Evolutionary conservation across 2,329 filamentous ascomycete species (phyloP), one percentile per base, ranked within the genome.

Genomic region (Neonectria hederae): DNA sequence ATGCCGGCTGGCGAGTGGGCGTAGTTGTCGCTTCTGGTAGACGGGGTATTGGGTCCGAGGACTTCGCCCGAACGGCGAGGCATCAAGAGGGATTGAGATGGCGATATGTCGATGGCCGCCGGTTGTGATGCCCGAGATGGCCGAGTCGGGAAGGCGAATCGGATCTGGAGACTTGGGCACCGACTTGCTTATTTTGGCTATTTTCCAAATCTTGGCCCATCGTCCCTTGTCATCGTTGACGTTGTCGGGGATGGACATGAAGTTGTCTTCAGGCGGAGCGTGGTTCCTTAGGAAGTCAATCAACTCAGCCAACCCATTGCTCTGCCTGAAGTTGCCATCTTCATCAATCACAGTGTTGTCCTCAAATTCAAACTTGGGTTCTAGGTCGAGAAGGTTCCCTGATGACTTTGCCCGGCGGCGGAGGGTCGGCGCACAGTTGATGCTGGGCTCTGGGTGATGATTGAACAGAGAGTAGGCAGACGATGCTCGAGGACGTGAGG

Each of bases 71-170:
- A 83, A 76, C 22, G 84, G 81, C 5, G 81, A 82, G 62, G 85
- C 77, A 66, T 86, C 81, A 13, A 83, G 63, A 1, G 87, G 87
- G 48, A 89, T 88, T 0, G 86, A 88, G 55, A 89, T 89, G 62
- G 86, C 85, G 66, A 89, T 88, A 69, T 89, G 84, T 5, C 84
- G 81, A 70, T 86, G 80, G 1, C 87, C 87, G 3, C 79, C 82
- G 7, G 75, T 83, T 0, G 86, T 89, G 38, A 77, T 83, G 8
- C 85, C 83, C 4, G 84, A 83, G 14, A 89, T 79, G 13, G 86
- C 86, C 24, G 83, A 83, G 71, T 89, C 86, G 9, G 86, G 86
- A 4, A 89, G 79, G 35, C 71, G 76, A 35, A 82, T 77, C 17
- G 74, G 77, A 30, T 73, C 72, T 26, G 72, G 75, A 9, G 66